phyloP scores from a whole-genome alignment of 768 basidiomycete genomes.

The Lactarius akahatsu region DNA sequence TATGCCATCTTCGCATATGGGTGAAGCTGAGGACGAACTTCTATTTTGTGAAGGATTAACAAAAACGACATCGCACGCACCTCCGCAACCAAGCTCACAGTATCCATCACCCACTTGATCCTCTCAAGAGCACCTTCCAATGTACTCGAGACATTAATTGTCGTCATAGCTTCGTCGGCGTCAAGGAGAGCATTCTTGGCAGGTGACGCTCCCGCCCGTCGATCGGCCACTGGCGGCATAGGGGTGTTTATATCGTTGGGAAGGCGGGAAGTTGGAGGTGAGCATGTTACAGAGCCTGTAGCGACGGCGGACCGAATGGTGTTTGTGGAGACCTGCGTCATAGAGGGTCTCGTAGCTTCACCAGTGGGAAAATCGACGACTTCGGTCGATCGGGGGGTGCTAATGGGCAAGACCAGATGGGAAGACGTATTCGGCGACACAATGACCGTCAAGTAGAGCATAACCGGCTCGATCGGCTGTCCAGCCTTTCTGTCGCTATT shows the following conservation, averaged over 20 bases:
- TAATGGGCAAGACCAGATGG: neutral
- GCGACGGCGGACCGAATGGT: neutral
- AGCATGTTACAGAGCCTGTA: neutral
- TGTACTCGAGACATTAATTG: neutral
- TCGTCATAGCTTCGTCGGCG: neutral
- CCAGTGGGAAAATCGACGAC: too few species aligned
- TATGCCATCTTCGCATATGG: neutral
- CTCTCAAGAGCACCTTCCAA: neutral
- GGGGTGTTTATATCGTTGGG: neutral
- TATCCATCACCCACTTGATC: neutral
- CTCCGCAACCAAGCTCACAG: neutral
- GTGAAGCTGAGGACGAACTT: neutral
- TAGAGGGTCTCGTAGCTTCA: neutral
- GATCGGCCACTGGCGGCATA: neutral
- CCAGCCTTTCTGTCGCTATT: neutral
- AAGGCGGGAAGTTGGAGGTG: neutral
- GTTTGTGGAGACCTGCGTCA: neutral
- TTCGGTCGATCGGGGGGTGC: too few species aligned
- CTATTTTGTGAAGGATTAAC: too few species aligned
- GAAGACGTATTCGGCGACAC: neutral
- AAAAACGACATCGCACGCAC: neutral
- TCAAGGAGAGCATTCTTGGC: neutral
- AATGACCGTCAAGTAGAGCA: neutral
- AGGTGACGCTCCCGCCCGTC: neutral
- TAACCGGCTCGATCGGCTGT: neutral